phyloP scores from a whole-genome alignment of 371 early-diverging fungal genomes.

The Cokeromyces recurvatus region DNA sequence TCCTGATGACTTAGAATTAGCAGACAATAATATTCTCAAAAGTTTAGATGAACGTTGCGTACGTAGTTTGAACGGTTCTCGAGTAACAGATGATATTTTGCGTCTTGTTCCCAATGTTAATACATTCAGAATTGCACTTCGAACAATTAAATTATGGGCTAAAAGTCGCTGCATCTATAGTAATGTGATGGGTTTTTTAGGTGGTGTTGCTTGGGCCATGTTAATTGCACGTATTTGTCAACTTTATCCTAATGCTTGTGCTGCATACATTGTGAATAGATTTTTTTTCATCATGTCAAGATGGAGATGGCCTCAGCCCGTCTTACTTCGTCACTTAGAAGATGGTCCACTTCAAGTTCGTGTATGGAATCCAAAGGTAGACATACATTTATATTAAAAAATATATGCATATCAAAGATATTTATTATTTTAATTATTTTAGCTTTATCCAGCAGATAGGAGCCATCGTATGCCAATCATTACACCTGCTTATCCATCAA shows the following conservation, averaged over 20 bases:
- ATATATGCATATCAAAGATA: too few species aligned
- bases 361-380: slow-evolving; percentile 99
- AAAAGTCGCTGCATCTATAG: slow-evolving; percentile 93
- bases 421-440: too few species aligned
- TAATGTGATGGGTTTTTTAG: slow-evolving; percentile 98
- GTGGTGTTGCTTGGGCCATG: slow-evolving; percentile 99
- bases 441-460: slow-evolving; percentile 83
- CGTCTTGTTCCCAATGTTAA: slow-evolving; percentile 92
- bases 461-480: slow-evolving; percentile 99
- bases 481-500: slow-evolving; percentile 99
- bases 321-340: slow-evolving; percentile 89
- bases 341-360: slow-evolving; percentile 89
- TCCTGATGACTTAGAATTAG: slow-evolving; percentile 85
- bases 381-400: too few species aligned
- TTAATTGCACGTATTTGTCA: slow-evolving; percentile 97
- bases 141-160: slow-evolving; percentile 99
- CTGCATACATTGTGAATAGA: slow-evolving; percentile 81
- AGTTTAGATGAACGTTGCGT: slow-evolving; percentile 93
- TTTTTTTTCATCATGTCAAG: slow-evolving; percentile 90
- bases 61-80: slow-evolving; percentile 96
- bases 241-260: slow-evolving; percentile 93
- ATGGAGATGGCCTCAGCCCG: slow-evolving; percentile 99
- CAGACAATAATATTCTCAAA: slow-evolving; percentile 84
- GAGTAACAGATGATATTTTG: slow-evolving; percentile 98
- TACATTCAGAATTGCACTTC: slow-evolving; percentile 87